Evolutionary conservation across 2,329 filamentous ascomycete species (phyloP), one percentile per base, ranked within the genome.

Genomic region (Fonsecaea multimorphosa): DNA sequence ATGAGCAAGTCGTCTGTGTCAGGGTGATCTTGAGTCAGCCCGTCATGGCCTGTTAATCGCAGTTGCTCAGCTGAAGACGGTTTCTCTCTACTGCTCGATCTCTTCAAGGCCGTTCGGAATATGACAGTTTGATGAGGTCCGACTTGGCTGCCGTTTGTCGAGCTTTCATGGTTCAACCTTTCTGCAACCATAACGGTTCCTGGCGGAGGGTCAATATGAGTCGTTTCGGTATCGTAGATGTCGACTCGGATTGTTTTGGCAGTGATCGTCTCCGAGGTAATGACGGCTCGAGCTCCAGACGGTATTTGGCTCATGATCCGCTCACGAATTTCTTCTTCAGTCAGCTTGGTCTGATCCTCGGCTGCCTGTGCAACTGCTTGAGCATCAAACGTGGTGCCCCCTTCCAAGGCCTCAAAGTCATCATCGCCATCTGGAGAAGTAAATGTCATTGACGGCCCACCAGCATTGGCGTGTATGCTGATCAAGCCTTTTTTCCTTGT

Each of bases 371-470:
- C 55, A 29, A 72, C 57, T 24, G 66, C n/a, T 29, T 64, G 66
- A 34, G 57, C 27, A 40, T 70, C 73, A 61, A 74, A 75, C 31
- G 22, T 67, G 36, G 63, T 76, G 7, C 75, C 75, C 63, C 78
- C 73, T 67, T 77, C 77, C 19, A 81, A 68, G 9, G 78, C 77
- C 67, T 78, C 76, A 56, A 81, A 79, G 27, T 76, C 76, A 51
- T 81, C 75, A 11, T 75, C 74, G 2, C 69, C 74, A 3, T 75
- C 74, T 5, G 78, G 75, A 52, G 76, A 75, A 56, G 80, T 70
- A 58, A 82, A 81, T 9, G 82, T 82, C 86, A 88, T 68, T 84
- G 84, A 68, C 78, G 82, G 74, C 38, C 80, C 86, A 56, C 86
- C 82, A 52, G 77, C 78, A 51, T 67, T 61, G 27, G 71, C 67